These are phyloP conservation scores for Lipomyces sp. DNA, from an alignment of 805 yeast species.

Conservation along the genomic window DNA sequence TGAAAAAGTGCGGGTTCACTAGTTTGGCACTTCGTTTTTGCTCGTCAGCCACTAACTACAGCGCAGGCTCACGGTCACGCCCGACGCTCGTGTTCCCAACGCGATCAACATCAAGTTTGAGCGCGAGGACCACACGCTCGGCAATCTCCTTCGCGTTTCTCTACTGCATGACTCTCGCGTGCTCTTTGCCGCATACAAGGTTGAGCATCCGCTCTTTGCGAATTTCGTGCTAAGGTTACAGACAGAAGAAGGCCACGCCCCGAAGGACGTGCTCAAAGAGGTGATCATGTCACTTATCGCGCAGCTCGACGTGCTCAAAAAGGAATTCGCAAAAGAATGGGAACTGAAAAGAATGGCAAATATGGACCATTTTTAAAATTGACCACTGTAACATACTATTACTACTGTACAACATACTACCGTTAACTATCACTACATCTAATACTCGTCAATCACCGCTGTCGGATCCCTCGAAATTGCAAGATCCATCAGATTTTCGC, in stretches of 20 bases:
- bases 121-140: conserved; percentile 96
- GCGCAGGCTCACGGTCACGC: conserved; percentile 77
- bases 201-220: conserved; percentile 96
- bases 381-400: too few species aligned
- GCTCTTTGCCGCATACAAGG: conserved; percentile 94
- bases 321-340: conserved; percentile 88
- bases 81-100: conserved; percentile 93
- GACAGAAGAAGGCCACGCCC: conserved; percentile 92
- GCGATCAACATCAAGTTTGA: conserved; percentile 91
- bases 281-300: conserved; percentile 83
- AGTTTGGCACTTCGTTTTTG: not conserved
- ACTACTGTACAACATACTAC: too few species aligned
- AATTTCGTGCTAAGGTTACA: conserved; percentile 91
- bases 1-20: conserved; percentile 63
- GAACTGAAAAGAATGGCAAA: conserved; percentile 54
- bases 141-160: conserved; percentile 76
- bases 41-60: not conserved
- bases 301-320: conserved; percentile 69
- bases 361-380: too few species aligned
- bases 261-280: conserved; percentile 81
- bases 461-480: conserved; percentile 13
- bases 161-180: conserved; percentile 82
- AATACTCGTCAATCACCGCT: conserved; percentile 23
- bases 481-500: conserved; percentile 40
- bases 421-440: too few species aligned